phyloP scores from a whole-genome alignment of 2,329 filamentous ascomycete genomes.

The Alternaria angustiovoidea region DNA sequence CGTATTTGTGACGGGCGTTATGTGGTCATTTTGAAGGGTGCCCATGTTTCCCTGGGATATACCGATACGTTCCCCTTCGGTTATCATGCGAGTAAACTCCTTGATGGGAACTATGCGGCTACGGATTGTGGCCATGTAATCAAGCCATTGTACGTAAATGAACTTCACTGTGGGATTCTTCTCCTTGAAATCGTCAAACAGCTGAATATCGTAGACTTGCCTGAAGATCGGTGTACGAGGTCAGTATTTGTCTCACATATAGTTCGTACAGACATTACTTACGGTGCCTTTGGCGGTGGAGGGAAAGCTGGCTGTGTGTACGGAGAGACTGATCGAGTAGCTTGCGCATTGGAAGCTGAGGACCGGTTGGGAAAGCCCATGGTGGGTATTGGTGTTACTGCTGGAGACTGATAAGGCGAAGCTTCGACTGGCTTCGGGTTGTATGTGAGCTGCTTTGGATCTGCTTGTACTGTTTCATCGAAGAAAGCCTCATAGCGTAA shows the following conservation, averaged over 20 bases:
- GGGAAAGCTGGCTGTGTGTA: constrained; percentile 35
- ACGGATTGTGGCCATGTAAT: constrained; percentile 75
- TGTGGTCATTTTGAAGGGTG: constrained; percentile 71
- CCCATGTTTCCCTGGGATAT: constrained; percentile 71
- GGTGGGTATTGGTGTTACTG: constrained; percentile 19
- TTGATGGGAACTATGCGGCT: constrained; percentile 72
- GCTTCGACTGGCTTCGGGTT: constrained; percentile 29
- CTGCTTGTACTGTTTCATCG: constrained; percentile 32
- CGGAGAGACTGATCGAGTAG: constrained; percentile 21
- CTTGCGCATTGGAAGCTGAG: constrained; percentile 7
- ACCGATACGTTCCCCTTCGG: constrained; percentile 56
- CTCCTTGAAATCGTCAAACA: constrained; percentile 59
- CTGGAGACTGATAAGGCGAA: constrained; percentile 20
- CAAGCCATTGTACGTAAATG: constrained; percentile 78
- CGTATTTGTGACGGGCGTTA: constrained; percentile 62
- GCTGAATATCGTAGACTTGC: constrained; percentile 48
- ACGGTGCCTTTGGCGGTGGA: constrained; percentile 37
- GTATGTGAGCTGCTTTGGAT: constrained; percentile 36
- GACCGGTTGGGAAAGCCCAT: constrained; percentile 11
- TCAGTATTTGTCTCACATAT: neutral
- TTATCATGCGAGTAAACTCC: constrained; percentile 51
- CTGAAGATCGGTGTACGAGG: neutral
- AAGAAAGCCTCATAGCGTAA: constrained; percentile 59
- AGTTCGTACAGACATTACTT: neutral
- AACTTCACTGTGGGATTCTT: constrained; percentile 66